Conservation (phyloP, 108 stramenopile genomes). For the Cylindrotheca closterium region DNA sequence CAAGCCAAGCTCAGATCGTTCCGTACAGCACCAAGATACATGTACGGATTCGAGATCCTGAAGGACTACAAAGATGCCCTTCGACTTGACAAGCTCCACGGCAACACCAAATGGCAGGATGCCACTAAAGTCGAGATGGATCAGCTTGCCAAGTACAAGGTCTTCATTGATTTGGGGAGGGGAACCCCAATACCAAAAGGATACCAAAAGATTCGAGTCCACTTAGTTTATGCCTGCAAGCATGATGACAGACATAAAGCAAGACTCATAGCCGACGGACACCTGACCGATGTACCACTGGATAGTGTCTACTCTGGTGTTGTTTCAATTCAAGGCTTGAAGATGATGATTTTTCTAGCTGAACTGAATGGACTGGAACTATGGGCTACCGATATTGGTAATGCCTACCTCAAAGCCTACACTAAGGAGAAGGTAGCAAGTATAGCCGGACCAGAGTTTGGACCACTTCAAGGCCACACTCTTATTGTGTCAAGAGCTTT, state of each 20-base stretch:
- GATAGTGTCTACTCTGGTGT: slow-evolving; percentile 37
- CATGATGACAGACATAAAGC: slow-evolving; percentile 31
- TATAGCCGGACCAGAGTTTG: slow-evolving; percentile 49
- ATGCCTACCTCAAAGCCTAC: slow-evolving; percentile 35
- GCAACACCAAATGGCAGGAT: slow-evolving; percentile 34
- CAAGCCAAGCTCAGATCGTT: slow-evolving; percentile 7
- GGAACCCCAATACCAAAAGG: slow-evolving; percentile 20
- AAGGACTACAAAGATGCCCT: slow-evolving; percentile 17
- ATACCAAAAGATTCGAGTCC: slow-evolving; percentile 28
- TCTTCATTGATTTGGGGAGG: slow-evolving; percentile 26
- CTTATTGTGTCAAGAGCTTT: slow-evolving; percentile 31
- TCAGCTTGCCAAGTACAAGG: slow-evolving; percentile 20
- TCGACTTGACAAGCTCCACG: slow-evolving; percentile 8
- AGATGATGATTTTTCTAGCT: slow-evolving; percentile 26
- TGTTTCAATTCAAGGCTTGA: slow-evolving; percentile 24
- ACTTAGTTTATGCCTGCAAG: slow-evolving; percentile 33
- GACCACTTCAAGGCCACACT: slow-evolving; percentile 18
- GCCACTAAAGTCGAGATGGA: slow-evolving; percentile 11
- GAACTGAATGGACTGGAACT: slow-evolving; percentile 35
- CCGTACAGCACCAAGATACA: slow-evolving; percentile 8
- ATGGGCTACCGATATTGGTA: slow-evolving; percentile 26
- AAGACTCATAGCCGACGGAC: slow-evolving; percentile 33
- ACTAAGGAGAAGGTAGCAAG: slow-evolving; percentile 37
- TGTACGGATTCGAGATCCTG: slow-evolving; percentile 23
- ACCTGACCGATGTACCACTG: slow-evolving; percentile 16